Evolutionary conservation across 2,329 filamentous ascomycete species (phyloP).

Genomic region (Talaromyces albobiverticillius): DNA sequence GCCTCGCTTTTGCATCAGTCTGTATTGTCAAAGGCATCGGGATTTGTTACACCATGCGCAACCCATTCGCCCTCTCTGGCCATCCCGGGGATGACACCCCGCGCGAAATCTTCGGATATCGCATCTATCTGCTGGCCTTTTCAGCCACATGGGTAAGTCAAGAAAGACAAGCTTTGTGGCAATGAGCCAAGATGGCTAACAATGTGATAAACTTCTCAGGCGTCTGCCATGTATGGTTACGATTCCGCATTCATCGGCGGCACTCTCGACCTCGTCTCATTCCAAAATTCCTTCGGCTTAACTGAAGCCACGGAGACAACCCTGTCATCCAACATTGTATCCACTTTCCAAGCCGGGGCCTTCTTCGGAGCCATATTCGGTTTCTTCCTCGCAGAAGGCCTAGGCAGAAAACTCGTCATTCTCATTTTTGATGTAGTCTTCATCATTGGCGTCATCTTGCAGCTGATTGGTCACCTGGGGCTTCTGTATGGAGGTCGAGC

Average conservation of each 20-base stretch:
- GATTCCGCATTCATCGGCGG: constrained; percentile 13
- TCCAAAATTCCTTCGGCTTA: constrained; percentile 8
- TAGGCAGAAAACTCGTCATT: constrained; percentile 57
- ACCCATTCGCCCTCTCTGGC: constrained; percentile 8
- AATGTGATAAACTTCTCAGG: background rate
- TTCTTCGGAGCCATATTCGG: constrained; percentile 12
- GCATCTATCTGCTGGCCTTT: constrained; percentile 3
- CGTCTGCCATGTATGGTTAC: constrained; percentile 11
- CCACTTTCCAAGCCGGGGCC: constrained; percentile 11
- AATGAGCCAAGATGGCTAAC: too few relatives aligned
- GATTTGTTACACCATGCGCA: background rate
- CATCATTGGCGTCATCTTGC: constrained; percentile 62
- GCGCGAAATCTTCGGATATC: constrained; percentile 2
- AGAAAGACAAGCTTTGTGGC: too few relatives aligned
- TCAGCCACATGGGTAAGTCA: constrained; percentile 5
- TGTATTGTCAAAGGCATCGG: too few relatives aligned
- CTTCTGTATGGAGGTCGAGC: constrained; percentile 8
- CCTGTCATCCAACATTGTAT: constrained; percentile 8
- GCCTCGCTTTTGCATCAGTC: too few relatives aligned
- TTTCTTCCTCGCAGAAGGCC: constrained; percentile 36
- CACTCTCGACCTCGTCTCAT: constrained; percentile 6
- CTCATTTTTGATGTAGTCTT: constrained; percentile 58
- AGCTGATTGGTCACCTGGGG: constrained; percentile 29
- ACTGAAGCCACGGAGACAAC: background rate
- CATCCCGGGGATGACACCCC: background rate